Conservation (phyloP, 2,329 filamentous ascomycete species). For the Zymoseptoria tritici region DNA sequence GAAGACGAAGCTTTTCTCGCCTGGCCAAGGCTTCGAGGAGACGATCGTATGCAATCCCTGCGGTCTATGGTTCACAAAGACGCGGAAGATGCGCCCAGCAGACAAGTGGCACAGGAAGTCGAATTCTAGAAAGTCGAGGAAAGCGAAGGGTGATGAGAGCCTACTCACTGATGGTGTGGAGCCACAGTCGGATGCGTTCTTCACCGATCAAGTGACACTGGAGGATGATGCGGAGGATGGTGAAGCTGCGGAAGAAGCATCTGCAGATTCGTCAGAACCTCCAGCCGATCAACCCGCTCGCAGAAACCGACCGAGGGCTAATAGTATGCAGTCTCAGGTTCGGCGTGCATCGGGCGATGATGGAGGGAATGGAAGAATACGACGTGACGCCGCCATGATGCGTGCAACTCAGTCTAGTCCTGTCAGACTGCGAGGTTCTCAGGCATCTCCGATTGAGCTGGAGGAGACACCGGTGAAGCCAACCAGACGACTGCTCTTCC, state of each 20-base stretch:
- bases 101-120: slow-evolving; percentile 62
- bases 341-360: slow-evolving; percentile 19
- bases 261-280: background rate
- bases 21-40: slow-evolving; percentile 51
- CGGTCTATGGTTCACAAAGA: slow-evolving; percentile 89
- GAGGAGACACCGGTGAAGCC: slow-evolving; percentile 49
- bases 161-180: slow-evolving; percentile 24
- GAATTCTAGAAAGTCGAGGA: slow-evolving; percentile 21
- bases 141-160: slow-evolving; percentile 17
- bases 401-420: slow-evolving; percentile 57
- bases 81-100: slow-evolving; percentile 72
- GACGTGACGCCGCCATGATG: slow-evolving; percentile 35
- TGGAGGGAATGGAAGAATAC: slow-evolving; percentile 20
- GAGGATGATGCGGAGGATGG: slow-evolving; percentile 16
- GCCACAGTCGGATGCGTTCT: slow-evolving; percentile 27
- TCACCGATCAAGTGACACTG: slow-evolving; percentile 22
- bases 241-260: background rate
- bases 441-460: slow-evolving; percentile 43
- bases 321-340: slow-evolving; percentile 39
- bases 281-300: background rate
- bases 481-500: slow-evolving; percentile 67
- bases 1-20: slow-evolving; percentile 32
- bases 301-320: slow-evolving; percentile 35
- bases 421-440: slow-evolving; percentile 42
- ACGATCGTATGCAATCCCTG: slow-evolving; percentile 89